Evolutionary conservation across 73 alveolate species (phyloP).

Genomic region (Paramecium pentaurelia): DNA sequence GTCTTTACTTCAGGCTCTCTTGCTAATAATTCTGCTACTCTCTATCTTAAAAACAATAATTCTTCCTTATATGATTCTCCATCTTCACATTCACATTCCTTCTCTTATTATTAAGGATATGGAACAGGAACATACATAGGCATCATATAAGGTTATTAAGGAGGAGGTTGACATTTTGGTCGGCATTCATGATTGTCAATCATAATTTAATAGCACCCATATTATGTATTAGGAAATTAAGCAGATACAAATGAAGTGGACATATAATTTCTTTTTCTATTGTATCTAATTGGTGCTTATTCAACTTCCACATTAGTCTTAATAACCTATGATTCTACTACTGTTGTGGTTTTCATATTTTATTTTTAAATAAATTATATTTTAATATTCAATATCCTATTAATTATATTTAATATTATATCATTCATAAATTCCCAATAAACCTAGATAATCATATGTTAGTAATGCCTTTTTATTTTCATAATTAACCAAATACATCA

Average conservation of each 20-base stretch:
- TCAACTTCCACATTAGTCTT: neutral
- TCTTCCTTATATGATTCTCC: neutral
- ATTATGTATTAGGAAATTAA: neutral
- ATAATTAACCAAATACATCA: neutral
- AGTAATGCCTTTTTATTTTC: neutral
- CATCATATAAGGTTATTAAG: conserved; percentile 33
- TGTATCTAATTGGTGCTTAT: neutral
- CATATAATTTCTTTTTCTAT: conserved; percentile 25
- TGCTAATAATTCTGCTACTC: conserved; percentile 40
- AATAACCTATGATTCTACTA: neutral
- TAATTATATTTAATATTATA: neutral
- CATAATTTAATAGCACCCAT: neutral
- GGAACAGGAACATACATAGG: conserved; percentile 29
- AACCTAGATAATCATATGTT: neutral
- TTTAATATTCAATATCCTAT: neutral
- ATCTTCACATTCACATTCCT: conserved; percentile 42
- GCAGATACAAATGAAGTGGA: conserved; percentile 8
- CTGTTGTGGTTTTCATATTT: conserved; percentile 18
- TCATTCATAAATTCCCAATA: neutral
- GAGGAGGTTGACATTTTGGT: neutral
- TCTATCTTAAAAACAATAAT: conserved; percentile 13
- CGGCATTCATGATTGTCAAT: neutral
- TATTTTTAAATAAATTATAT: neutral
- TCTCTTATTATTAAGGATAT: neutral
- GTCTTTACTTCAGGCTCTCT: conserved; percentile 50